Base-by-base conservation (phyloP, 139 green algal species). In the Picochlorum sp. region DNA sequence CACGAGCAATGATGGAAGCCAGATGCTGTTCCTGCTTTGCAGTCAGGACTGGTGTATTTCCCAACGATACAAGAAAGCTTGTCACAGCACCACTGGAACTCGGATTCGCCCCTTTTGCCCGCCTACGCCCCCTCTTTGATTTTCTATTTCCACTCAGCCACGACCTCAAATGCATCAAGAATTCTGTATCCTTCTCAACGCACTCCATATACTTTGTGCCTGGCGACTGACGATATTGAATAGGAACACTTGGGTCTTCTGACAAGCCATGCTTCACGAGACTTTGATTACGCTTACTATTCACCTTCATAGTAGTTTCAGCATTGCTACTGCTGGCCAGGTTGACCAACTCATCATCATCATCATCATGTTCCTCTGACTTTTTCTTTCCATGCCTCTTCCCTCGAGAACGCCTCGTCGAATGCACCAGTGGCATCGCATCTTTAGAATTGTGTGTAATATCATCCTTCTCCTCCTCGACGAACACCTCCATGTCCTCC, bases 31-130 rank as follows among this genome's bases (percentile, higher is more conserved):
- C 66, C 49, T 71, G 57, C 24, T 62, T 54, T 13, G 49, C 44
- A 34, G 16, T 59, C 23, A 77, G 65, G 21, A 77, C 34, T 28
- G 24, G 11, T 3, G 63, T 77, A 59, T 77, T 57, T 15, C 70
- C 70, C 26, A 77, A 51, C 3, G 10, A 4, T 13, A 18, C 13
- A n/a, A 77, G 14, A 47, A 69, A 65, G 10, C n/a, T 59, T 0
- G 51, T 30, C 16, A 54, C 47, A 54, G 47, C 47, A 20, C 18
- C 47, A 54, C 18, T 10, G 0, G 47, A 54, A 13, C 6, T 54
- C 47, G 11, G 0, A 20, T 26, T 26, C 11, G n/a, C 7, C 0
- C 18, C n/a, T 13, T 54, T 54, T 6, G 47, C 5, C 1, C 15
- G 6, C n/a, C 47, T 54, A 13, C 47, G 47, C 11, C 23, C 57